A percentile compares a stretch with the other conserved stretches of the same genome.
phyloP scores from a whole-genome alignment of 2,329 filamentous ascomycete genomes.

The Aspergillus caelatus region DNA sequence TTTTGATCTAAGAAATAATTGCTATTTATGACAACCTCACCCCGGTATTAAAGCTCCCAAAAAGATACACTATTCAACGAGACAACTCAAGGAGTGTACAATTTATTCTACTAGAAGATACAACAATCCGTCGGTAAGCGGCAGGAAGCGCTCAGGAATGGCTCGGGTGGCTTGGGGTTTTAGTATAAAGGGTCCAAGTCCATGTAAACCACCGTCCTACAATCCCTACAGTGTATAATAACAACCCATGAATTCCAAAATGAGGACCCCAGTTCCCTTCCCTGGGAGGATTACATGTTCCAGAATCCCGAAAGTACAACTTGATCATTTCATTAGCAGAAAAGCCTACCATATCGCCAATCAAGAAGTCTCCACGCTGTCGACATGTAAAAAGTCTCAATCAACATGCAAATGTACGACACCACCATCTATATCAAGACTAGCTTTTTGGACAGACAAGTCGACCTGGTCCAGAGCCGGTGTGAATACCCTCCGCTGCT shows the following conservation, averaged over 20 bases:
- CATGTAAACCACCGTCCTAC: not conserved
- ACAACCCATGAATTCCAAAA: not conserved
- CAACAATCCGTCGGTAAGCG: not conserved
- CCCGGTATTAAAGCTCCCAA: not conserved
- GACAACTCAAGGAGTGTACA: not conserved
- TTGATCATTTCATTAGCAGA: not conserved
- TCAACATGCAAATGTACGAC: not conserved
- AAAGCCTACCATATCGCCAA: not conserved
- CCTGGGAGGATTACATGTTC: not conserved
- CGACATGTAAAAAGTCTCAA: not conserved
- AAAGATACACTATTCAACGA: not conserved
- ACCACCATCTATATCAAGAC: not conserved
- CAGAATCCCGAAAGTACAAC: not conserved
- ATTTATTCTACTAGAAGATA: not conserved
- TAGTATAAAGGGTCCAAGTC: not conserved
- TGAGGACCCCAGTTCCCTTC: not conserved
- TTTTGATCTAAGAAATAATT: too few relatives aligned
- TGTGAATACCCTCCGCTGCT: slow-evolving; percentile 59
- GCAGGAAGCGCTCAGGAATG: not conserved
- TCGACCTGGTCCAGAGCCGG: slow-evolving; percentile 53
- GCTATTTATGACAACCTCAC: not conserved
- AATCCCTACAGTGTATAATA: too few relatives aligned
- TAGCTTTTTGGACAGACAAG: slow-evolving; percentile 40
- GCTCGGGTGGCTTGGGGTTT: not conserved
- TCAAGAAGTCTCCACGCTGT: not conserved